Conservation (phyloP, 2,329 filamentous ascomycete genomes). For the Cyphellophora attinorum region DNA sequence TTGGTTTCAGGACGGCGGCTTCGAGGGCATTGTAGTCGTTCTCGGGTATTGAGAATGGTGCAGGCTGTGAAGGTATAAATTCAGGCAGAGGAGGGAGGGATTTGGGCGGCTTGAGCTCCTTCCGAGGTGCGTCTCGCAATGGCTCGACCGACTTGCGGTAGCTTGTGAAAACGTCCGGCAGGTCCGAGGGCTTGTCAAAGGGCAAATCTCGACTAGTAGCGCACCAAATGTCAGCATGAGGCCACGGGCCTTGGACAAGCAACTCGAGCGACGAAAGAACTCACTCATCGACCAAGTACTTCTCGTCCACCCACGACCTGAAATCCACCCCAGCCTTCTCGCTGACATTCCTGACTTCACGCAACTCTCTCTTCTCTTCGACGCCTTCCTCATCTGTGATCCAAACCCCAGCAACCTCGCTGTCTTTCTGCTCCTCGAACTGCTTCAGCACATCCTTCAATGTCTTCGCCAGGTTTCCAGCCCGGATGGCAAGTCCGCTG, state of each 20-base stretch:
- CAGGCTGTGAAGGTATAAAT: conserved; percentile 47
- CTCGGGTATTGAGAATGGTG: conserved; percentile 55
- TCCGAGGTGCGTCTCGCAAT: conserved; percentile 54
- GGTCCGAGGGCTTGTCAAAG: conserved; percentile 45
- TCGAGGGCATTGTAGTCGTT: conserved; percentile 46
- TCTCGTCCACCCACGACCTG: conserved; percentile 62
- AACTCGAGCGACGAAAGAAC: too few species aligned
- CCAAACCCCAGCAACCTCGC: conserved; percentile 56
- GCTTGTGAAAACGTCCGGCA: conserved; percentile 66
- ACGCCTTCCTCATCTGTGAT: conserved; percentile 61
- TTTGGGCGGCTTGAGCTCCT: conserved; percentile 43
- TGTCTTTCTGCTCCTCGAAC: conserved; percentile 30
- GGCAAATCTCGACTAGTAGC: conserved; percentile 55
- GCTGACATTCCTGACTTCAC: conserved; percentile 44
- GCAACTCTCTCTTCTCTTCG: conserved; percentile 60
- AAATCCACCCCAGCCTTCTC: conserved; percentile 47
- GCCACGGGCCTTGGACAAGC: background rate
- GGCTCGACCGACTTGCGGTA: conserved; percentile 68
- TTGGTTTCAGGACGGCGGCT: conserved; percentile 46
- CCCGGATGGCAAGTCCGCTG: conserved; percentile 55
- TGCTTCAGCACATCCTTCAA: conserved; percentile 47
- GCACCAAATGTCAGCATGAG: too few species aligned
- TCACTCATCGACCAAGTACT: conserved; percentile 72
- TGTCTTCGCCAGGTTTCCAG: conserved; percentile 52
- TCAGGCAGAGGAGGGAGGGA: conserved; percentile 50